Evolutionary conservation across 257 asterid species (phyloP), one percentile per base, ranked within the genome.

Genomic region (Haberlea rhodopensis): DNA sequence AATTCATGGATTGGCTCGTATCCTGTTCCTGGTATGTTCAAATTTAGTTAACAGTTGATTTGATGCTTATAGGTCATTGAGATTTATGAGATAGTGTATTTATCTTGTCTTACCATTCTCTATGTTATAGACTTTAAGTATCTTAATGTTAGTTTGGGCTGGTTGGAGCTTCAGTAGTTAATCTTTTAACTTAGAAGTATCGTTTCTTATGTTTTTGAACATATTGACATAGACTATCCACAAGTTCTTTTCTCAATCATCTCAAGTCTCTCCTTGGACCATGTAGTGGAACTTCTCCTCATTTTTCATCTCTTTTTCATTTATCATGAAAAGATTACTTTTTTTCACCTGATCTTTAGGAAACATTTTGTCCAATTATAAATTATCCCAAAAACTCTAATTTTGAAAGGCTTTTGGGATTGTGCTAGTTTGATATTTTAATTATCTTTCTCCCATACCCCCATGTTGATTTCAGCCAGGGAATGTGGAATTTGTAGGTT

Each of bases 1-100:
- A 89, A 82, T 83, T 73, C 95, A 45, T 91, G 98, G 98, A 87
- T 91, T 63, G 96, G 92, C 66, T 68, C 69, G 55, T 70, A 85
- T 81, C 95, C 98, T 68, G 55, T 87, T 71, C 95, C 95, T 7
- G 96, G 98, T 87, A 78, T 59, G 94, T 67, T 60, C 28, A 57
- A n/a, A 19, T 68, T 57, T 40, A 53, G 28, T 54, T 56, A 23
- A 46, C 53, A 59, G 21, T 26, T 40, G 48, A 8, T 58, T 34
- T 26, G 48, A 69, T 67, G 45, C 64, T 65, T 46, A 6, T 71
- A 59, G 53, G 53, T 31, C 57, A 52, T 65, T 21, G 29, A 56
- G 20, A 49, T 31, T 26, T 11, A 43, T 40, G 53, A 76, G 68
- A 53, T 46, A 10, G 22, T 19, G 25, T 31, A 10, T 5, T 6